Evolutionary conservation across 257 asterid genomes (phyloP).

Genomic region (Jaltomata sinuosa): DNA sequence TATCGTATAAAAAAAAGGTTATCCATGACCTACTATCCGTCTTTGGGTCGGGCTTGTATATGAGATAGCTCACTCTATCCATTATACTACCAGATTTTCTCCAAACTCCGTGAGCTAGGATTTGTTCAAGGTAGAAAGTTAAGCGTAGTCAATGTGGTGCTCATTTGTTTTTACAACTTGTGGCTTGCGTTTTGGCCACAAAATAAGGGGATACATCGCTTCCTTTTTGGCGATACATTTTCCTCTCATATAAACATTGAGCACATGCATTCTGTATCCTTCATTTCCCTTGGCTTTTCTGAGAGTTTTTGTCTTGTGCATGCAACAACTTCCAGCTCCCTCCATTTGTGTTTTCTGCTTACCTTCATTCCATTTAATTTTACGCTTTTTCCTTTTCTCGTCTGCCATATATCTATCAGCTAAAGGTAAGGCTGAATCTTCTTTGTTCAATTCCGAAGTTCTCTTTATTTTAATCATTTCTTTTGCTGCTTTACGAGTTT

Average conservation of each 20-base stretch:
- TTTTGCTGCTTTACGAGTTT: neutral
- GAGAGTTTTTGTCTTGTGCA: neutral
- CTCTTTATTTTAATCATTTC: neutral
- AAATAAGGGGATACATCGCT: neutral
- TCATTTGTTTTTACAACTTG: neutral
- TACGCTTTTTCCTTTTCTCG: neutral
- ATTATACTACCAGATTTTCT: neutral
- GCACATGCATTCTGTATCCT: neutral
- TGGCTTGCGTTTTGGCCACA: neutral
- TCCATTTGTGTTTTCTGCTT: neutral
- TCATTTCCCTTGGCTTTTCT: neutral
- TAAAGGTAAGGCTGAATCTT: neutral
- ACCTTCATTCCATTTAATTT: neutral
- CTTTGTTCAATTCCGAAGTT: neutral
- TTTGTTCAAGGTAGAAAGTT: neutral
- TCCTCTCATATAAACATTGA: neutral
- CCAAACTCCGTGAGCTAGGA: neutral
- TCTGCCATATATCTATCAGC: neutral
- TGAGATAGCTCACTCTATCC: neutral
- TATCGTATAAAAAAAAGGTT: neutral
- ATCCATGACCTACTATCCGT: neutral
- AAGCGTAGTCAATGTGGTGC: neutral
- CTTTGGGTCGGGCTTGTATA: neutral
- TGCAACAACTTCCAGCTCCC: neutral
- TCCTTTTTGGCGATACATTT: neutral